Percentiles rank a stretch among this genome's conserved stretches.
These are phyloP conservation scores for Pichia occidentalis DNA, from an alignment of 805 yeast genomes.

Conservation along the genomic window DNA sequence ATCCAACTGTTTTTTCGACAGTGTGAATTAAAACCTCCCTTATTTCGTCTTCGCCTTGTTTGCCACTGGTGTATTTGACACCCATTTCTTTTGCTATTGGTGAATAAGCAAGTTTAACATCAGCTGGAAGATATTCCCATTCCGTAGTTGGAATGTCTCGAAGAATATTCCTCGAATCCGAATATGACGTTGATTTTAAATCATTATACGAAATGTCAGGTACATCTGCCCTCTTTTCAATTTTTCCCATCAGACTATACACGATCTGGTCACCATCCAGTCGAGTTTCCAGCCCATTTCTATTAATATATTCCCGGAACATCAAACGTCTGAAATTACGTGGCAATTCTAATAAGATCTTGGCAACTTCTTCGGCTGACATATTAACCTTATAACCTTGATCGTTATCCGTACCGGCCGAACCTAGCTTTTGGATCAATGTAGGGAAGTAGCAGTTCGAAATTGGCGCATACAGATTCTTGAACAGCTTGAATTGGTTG, in stretches of 20 bases:
- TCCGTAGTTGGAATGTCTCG: conserved; percentile 25
- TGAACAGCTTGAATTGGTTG: conserved; percentile 66
- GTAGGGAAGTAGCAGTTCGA: conserved; percentile 37
- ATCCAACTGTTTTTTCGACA: conserved; percentile 50
- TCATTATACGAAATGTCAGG: conserved; percentile 4
- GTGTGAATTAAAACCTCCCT: too few species aligned
- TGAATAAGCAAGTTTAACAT: conserved; percentile 12
- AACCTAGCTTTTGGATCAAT: conserved; percentile 17
- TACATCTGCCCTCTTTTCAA: too few species aligned
- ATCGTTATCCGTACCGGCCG: conserved; percentile 16
- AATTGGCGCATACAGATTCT: conserved; percentile 66
- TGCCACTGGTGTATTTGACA: too few species aligned
- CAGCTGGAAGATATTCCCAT: conserved; percentile 30
- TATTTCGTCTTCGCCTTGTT: neutral
- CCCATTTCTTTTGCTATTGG: conserved; percentile 1
- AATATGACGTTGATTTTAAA: conserved; percentile 18
- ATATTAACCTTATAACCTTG: conserved; percentile 24
- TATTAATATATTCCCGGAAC: too few species aligned
- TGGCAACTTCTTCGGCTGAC: conserved; percentile 32
- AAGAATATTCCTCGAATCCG: conserved; percentile 21
- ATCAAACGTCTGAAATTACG: conserved; percentile 40
- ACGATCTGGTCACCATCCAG: too few species aligned
- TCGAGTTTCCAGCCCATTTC: too few species aligned
- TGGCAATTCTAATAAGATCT: conserved; percentile 47
- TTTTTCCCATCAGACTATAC: too few species aligned